Evolutionary conservation across 2,329 filamentous ascomycete species (phyloP), one percentile per base, ranked within the genome.

Genomic region (Aspergillus pseudoterreus): DNA sequence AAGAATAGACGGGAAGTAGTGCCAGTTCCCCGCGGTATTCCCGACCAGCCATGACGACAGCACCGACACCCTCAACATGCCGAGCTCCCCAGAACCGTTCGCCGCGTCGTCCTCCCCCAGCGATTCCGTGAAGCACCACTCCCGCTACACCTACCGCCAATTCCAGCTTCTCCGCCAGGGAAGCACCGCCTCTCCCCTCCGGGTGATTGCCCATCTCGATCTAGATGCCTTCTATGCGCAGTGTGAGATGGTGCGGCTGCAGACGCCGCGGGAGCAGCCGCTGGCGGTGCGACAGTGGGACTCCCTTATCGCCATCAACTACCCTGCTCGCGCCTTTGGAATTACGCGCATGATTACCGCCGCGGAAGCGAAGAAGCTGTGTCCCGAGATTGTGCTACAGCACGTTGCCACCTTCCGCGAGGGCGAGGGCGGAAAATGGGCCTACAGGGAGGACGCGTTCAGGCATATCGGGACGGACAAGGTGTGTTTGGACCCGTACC

Each of bases 141-240:
- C 92, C 14, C 82, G 80, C 52, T 97, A 94, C 73, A 96, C 90
- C 2, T 90, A 88, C 68, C 88, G 88, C 54, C 86, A 97, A 49
- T 80, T 97, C 14, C 79, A 83, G 32, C 86, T 92, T 57, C 82
- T 97, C 51, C 82, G 85, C 6, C 80, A 84, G 9, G 90, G 82
- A 59, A 84, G 83, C 32, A 78, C 85, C 0, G 83, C 84, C 8
- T 90, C 84, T 46, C 92, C 92, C 1, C 78, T 99, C 33, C 85
- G 94, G 43, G 88, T 95, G 24, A 84, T 96, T 60, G 90, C 90
- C 6, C 92, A 96, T 69, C 84, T 97, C 57, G 94, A 99, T 65
- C 84, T 99, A 53, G 94, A 99, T 81, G 92, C 92, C 36, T 99
- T 99, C 73, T 99, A 99, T 70, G 88, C 88, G 3, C 94, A 99